Base-by-base conservation (phyloP, 768 basidiomycete species). In the Leccinum sublutescens region DNA sequence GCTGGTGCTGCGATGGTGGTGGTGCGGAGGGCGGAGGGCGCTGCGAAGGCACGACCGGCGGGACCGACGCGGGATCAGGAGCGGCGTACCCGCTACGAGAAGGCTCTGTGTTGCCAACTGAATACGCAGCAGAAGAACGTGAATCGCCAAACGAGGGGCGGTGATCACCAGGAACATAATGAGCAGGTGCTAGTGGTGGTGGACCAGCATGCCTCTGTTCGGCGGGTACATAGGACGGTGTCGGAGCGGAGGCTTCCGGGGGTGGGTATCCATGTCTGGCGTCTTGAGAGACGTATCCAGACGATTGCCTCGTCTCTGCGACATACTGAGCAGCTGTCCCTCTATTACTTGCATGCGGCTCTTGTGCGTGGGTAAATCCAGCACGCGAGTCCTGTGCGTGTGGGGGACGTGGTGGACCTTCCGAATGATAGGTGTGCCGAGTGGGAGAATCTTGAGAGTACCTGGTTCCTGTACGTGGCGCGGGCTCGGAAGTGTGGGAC, bases 81-180 rank as follows among this genome's bases (percentile, higher is more conserved):
- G 62, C 54, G 11, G 61, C 45, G 36, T 62, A 71, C 17, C 56
- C 59, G 43, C 52, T 33, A 33, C 62, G 56, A 36, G 66, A 54
- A 23, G 62, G 31, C 9, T 63, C 69, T 19, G 15, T 50, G 27
- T 50, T 60, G 7, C 49, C n/a, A 5, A 52, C 49, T 1, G 60
- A 38, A 59, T 70, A 70, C 31, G 58, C 40, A 59, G 55, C 56
- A 5, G 55, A 45, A 51, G 69, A 50, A 50, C 69, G 68, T 15
- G 68, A 62, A 58, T 71, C 66, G 6, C 56, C 61, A 55, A 71
- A 66, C 21, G 68, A 59, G 48, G 68, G 11, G 6, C 68, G 61
- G 4, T 65, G 68, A 36, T 58, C 58, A 17, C 52, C 54, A 14
- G 68, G 29, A 29, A 68, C 57, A 45, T 63, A 69, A 31, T 61